Evolutionary conservation across 1,139 yeast genomes (phyloP), one percentile per base, ranked within the genome.

Genomic region (Suhomyces anneliseae): DNA sequence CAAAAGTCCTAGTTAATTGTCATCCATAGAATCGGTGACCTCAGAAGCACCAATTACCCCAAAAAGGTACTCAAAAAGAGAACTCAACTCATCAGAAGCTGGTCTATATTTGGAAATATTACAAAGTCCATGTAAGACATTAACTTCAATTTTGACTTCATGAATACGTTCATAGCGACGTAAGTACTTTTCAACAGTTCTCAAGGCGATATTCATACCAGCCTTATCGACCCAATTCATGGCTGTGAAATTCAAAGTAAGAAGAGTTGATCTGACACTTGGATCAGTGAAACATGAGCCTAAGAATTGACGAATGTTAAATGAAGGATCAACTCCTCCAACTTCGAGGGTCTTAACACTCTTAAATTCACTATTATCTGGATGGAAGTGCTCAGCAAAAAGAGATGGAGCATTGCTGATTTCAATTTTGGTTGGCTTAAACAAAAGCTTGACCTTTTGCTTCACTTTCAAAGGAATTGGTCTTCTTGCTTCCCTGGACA

Each of bases 321-420:
- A 29, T 9, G 9, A 29, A 5, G 32, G n/a, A 29, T 29, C 5
- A 11, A 11, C n/a, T 9, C 11, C n/a, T 3, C 32, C n/a, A 9
- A 29, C 32, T 29, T 29, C 32, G 7, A 9, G 32, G 3, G 4
- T 9, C 7, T 6, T 29, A 11, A 29, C 32, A 5, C 7, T 29
- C 32, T 29, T 29, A 7, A 29, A 29, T 11, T 9, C 4, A 29
- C 6, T 29, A 4, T 29, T 11, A 29, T 29, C 32, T 9, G n/a
- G 9, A 29, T 29, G 9, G 4, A 29, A 29, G 7, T 29, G 32
- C 11, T 11, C n/a, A 29, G 6, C n/a, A 14, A 38, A 38, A 8
- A 38, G 24, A 27, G 34, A 11, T n/a, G 40, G 33, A 9, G 40
- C 27, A 32, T 40, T 40, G 33, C 38, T 40, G 34, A 40, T 40